Percentiles rank a stretch among this genome's conserved stretches.
These are phyloP conservation scores for Elaeis oleifera DNA, from an alignment of 202 grass and related monocot genomes.

Conservation along the genomic window DNA sequence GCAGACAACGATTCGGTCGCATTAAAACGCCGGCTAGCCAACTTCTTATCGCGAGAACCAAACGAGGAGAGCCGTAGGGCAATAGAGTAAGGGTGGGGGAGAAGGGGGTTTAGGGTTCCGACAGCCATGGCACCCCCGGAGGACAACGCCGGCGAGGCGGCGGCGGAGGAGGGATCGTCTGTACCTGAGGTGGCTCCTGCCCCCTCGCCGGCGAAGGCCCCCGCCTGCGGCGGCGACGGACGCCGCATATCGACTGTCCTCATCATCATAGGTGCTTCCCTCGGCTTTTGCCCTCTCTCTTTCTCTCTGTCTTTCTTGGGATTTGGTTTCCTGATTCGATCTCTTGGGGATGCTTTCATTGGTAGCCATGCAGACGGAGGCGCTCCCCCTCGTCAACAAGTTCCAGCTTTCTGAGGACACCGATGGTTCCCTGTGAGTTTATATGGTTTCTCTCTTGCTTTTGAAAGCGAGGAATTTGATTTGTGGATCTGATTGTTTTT, in stretches of 20 bases:
- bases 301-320: not conserved
- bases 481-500: too few species aligned
- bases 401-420: constrained; percentile 50
- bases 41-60: too few species aligned
- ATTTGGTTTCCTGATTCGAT: not conserved
- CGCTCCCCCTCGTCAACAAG: constrained; percentile 53
- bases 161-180: not conserved
- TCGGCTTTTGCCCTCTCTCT: not conserved
- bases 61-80: not conserved
- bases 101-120: not conserved
- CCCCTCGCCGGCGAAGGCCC: constrained; percentile 5
- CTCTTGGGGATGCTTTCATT: not conserved
- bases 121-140: constrained; percentile 32
- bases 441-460: too few species aligned
- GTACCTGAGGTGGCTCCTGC: not conserved
- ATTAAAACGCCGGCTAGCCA: too few species aligned
- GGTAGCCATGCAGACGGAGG: constrained; percentile 87
- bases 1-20: too few species aligned
- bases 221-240: not conserved
- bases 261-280: constrained; percentile 58
- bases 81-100: not conserved
- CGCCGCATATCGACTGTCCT: constrained; percentile 56
- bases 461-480: too few species aligned
- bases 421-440: constrained; percentile 38
- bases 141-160: not conserved